phyloP scores from a whole-genome alignment of 179 eudicot species.

The Spergularia azorica region DNA sequence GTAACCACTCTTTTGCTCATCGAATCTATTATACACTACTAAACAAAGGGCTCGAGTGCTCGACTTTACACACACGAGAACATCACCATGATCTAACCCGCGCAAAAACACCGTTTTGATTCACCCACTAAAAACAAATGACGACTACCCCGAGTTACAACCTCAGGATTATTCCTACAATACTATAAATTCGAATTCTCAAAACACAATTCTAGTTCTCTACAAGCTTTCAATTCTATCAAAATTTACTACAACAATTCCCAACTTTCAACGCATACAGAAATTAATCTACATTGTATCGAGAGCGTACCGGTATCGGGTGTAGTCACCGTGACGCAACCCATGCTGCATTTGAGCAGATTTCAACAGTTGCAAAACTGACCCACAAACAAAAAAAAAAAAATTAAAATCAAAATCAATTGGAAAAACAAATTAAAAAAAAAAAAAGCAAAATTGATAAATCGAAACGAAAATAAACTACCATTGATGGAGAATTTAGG shows the following conservation, averaged over 20 bases:
- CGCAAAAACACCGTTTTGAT: no score
- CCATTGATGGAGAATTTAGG: constrained; percentile 85
- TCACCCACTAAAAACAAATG: no score
- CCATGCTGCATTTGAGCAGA: constrained; percentile 99
- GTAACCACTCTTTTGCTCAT: no score
- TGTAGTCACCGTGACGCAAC: constrained; percentile 84
- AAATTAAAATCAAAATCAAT: constrained; percentile 2
- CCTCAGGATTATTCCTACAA: no score
- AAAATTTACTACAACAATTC: background rate
- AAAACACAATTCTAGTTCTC: background rate
- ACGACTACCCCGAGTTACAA: background rate
- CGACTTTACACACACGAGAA: no score
- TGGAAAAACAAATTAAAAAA: background rate
- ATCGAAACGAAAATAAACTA: constrained; percentile 14
- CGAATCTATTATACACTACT: no score
- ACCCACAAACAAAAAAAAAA: background rate
- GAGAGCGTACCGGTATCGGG: constrained; percentile 68
- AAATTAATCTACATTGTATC: background rate
- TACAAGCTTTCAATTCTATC: background rate
- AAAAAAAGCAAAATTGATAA: background rate
- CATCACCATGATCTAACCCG: no score
- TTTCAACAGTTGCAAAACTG: constrained; percentile 91
- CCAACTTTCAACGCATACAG: background rate
- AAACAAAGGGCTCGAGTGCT: no score
- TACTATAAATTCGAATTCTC: background rate